Evolutionary conservation across 192 early-diverging fungal species (phyloP), one percentile per base, ranked within the genome.

Genomic region (Allomyces arbusculus): DNA sequence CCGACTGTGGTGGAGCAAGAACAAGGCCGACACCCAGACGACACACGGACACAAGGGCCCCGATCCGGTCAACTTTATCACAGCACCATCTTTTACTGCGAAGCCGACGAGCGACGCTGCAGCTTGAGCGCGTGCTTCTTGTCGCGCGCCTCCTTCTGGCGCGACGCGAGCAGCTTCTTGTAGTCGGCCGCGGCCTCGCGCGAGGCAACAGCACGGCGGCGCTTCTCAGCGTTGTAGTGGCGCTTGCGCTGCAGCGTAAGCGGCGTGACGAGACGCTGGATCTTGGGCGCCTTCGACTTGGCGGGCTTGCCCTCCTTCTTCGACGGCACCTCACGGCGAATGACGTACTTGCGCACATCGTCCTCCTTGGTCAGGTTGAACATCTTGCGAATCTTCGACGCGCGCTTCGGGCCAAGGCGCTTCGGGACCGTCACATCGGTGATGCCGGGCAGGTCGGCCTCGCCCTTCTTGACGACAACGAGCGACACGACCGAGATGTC

Each of bases 261-360:
- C 74, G 95, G 95, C 71, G 95, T 98, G 68, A 98, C 91, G 70
- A 98, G 83, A 72, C 95, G 90, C 82, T 98, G 95, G 85, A 98
- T 96, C 82, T 92, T 92, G 72, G 89, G 86, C 26, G 89, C 93
- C 89, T 98, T 98, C 82, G 92, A 89, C 86, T 83, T 86, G 68
- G 87, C 79, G 87, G 94, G 92, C 83, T 90, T 92, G 70, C 85
- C 90, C 61, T 82, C 78, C 75, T 86, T 84, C 85, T 90, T 91
- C 22, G 61, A 61, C 71, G 84, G 78, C 69, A 98, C 80, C 77
- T 96, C 93, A 74, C 95, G 92, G 74, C 93, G 92, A 73, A 98
- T 95, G 63, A 98, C 95, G 83, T 91, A 98, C 86, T 98, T 91
- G 85, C 93, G 91, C 68, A 98, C 95, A 82, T 98, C 95, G 81